Conservation (phyloP, 495 filamentous ascomycete genomes). For the Lindgomyces ingoldianus region DNA sequence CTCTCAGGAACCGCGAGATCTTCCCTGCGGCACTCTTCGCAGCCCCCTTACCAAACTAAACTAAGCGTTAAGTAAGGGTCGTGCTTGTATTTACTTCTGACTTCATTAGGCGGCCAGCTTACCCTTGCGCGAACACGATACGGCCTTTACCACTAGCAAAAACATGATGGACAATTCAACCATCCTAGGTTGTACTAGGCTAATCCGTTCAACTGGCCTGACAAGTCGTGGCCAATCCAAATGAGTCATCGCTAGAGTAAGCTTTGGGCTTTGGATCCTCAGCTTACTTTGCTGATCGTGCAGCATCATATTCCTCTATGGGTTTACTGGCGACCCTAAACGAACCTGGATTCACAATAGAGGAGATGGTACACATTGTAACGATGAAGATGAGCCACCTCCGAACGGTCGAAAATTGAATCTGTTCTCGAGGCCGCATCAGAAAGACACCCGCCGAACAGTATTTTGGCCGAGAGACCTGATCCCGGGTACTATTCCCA, state of each 20-base stretch:
- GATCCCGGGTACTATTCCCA: slow-evolving; percentile 40
- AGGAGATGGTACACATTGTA: not conserved
- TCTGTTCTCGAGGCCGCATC: not conserved
- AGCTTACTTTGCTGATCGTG: not conserved
- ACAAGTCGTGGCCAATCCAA: not conserved
- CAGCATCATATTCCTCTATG: slow-evolving; percentile 20
- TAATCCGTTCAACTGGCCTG: not conserved
- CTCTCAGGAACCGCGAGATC: too few species aligned
- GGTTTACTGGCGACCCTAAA: slow-evolving; percentile 20
- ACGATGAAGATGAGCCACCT: slow-evolving; percentile 2
- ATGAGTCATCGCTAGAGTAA: slow-evolving; percentile 1
- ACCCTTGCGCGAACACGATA: too few species aligned
- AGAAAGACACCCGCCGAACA: not conserved
- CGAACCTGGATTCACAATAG: slow-evolving; percentile 12
- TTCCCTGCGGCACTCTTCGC: too few species aligned
- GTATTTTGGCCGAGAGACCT: slow-evolving; percentile 40
- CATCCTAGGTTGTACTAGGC: too few species aligned
- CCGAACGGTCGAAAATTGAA: slow-evolving; percentile 2
- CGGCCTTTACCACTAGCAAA: too few species aligned
- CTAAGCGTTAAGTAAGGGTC: too few species aligned
- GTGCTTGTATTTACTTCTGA: too few species aligned
- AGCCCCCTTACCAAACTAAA: too few species aligned
- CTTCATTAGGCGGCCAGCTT: too few species aligned
- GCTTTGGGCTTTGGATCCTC: not conserved
- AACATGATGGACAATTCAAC: too few species aligned